Evolutionary conservation across 2,329 filamentous ascomycete genomes (phyloP).

Genomic region (Aspergillus sclerotialis): DNA sequence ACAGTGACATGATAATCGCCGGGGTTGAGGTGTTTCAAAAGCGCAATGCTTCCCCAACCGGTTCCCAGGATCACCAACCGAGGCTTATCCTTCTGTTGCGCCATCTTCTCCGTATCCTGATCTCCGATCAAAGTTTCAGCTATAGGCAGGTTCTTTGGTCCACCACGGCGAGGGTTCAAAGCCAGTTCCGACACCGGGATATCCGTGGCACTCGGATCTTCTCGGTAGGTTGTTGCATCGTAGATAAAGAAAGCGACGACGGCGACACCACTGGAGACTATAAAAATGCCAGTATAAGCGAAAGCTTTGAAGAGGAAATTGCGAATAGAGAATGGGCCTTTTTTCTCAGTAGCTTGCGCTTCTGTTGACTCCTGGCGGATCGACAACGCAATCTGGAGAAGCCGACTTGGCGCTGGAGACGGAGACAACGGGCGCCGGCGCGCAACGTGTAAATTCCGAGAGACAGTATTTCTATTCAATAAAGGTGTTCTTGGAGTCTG

Average conservation of each 20-base stretch:
- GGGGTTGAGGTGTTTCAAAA: slow-evolving; percentile 82
- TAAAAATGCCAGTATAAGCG: slow-evolving; percentile 66
- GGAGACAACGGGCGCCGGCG: slow-evolving; percentile 14
- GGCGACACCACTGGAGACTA: slow-evolving; percentile 61
- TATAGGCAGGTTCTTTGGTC: slow-evolving; percentile 92
- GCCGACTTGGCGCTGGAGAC: slow-evolving; percentile 15
- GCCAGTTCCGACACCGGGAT: slow-evolving; percentile 80
- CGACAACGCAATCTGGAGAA: slow-evolving; percentile 14
- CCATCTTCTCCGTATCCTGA: slow-evolving; percentile 67
- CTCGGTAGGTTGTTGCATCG: slow-evolving; percentile 84
- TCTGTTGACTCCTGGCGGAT: slow-evolving; percentile 26
- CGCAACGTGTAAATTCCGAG: slow-evolving; percentile 16
- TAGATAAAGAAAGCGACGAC: slow-evolving; percentile 86
- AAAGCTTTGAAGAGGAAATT: slow-evolving; percentile 62
- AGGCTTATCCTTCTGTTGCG: slow-evolving; percentile 74
- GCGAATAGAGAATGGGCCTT: slow-evolving; percentile 27
- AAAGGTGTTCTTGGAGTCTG: slow-evolving; percentile 9
- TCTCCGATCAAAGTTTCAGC: slow-evolving; percentile 84
- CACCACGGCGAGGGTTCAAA: slow-evolving; percentile 71
- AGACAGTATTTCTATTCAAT: slow-evolving; percentile 7
- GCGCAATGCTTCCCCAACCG: slow-evolving; percentile 88
- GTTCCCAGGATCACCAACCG: slow-evolving; percentile 87
- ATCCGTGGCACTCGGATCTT: slow-evolving; percentile 59
- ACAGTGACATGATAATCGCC: slow-evolving; percentile 95
- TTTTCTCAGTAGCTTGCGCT: slow-evolving; percentile 8